phyloP scores from a whole-genome alignment of 2,329 filamentous ascomycete genomes.

The Ceratocystis variospora region DNA sequence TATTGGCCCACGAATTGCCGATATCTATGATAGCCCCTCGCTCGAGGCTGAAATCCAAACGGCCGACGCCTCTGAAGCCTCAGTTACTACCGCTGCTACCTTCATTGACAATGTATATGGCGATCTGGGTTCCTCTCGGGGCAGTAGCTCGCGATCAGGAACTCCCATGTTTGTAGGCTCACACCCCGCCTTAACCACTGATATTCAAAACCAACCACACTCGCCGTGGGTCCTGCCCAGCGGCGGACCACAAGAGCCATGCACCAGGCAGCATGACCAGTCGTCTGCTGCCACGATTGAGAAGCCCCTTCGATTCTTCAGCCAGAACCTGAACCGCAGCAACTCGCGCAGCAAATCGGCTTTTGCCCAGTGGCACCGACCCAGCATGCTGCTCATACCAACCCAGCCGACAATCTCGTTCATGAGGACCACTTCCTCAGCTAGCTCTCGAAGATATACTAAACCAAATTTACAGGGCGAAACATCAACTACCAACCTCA shows the following conservation, averaged over 20 bases:
- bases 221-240: not conserved
- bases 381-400: not conserved
- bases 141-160: conserved; percentile 47
- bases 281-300: not conserved
- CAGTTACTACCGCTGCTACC: conserved; percentile 55
- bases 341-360: not conserved
- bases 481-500: conserved; percentile 36
- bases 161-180: conserved; percentile 35
- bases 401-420: not conserved
- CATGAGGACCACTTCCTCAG: conserved; percentile 34
- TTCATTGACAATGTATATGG: conserved; percentile 68
- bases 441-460: conserved; percentile 33
- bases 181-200: not conserved
- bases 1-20: conserved; percentile 57
- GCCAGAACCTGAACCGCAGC: not conserved
- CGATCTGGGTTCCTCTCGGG: conserved; percentile 36
- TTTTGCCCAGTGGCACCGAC: not conserved
- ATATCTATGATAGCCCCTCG: conserved; percentile 41
- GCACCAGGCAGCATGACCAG: not conserved
- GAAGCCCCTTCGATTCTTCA: not conserved
- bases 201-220: not conserved
- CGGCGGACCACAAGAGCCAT: not conserved
- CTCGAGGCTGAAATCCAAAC: conserved; percentile 61
- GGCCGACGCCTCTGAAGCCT: conserved; percentile 69
- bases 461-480: conserved; percentile 39